Conservation (phyloP, 331 rosid species). For the Saraca asoca region DNA sequence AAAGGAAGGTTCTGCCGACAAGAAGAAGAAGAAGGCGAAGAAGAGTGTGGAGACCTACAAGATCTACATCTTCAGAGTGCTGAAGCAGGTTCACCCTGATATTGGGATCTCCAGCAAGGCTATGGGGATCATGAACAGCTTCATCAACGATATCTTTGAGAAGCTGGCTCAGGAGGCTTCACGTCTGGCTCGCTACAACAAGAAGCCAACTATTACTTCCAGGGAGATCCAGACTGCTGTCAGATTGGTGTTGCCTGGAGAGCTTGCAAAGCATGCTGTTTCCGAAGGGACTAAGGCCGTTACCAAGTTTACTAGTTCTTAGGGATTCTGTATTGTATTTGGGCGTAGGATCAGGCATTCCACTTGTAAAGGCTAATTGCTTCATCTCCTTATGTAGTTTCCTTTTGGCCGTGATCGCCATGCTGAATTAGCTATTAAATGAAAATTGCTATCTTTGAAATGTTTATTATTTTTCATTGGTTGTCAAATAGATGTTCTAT, state of each 20-base stretch:
- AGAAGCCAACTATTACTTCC: slow-evolving; percentile 45
- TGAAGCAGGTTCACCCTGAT: slow-evolving; percentile 64
- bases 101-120: slow-evolving; percentile 59
- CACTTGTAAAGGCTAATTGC: slow-evolving; percentile 3
- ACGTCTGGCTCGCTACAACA: slow-evolving; percentile 45
- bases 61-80: slow-evolving; percentile 58
- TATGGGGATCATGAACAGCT: slow-evolving; percentile 67
- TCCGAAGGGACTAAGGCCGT: slow-evolving; percentile 62
- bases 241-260: slow-evolving; percentile 53
- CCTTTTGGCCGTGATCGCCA: background rate
- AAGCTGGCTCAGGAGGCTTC: slow-evolving; percentile 56
- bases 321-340: background rate
- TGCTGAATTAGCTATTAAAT: no score
- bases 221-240: slow-evolving; percentile 64
- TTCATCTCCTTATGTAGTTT: background rate
- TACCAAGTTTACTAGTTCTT: slow-evolving; percentile 57
- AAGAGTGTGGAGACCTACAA: slow-evolving; percentile 60
- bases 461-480: no score
- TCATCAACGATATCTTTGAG: slow-evolving; percentile 55
- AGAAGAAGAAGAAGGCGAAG: slow-evolving; percentile 55
- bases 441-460: no score
- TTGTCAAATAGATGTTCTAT: no score
- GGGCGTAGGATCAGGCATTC: background rate
- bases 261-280: slow-evolving; percentile 63
- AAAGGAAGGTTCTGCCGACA: slow-evolving; percentile 40